Base-by-base conservation (phyloP, 2,329 filamentous ascomycete genomes). In the Graphilbum ipis-grandicollis region DNA sequence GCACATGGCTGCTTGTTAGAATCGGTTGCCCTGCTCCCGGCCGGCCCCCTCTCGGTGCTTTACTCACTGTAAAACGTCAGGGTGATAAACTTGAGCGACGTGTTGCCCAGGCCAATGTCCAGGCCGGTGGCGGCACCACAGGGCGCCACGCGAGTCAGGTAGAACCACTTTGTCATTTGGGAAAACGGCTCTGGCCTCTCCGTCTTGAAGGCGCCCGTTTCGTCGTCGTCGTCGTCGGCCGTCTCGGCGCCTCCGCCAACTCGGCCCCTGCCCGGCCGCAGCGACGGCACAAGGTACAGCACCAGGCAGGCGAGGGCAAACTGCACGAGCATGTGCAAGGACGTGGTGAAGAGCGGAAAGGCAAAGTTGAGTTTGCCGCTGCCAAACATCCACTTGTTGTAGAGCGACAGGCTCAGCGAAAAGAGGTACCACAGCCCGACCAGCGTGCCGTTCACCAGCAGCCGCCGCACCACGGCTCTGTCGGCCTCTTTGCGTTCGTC, bases 381-480 rank as follows among this genome's bases (percentile, higher is more conserved):
- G 50, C 82, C 81, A 59, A 98, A 96, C 88, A 98, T 96, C 90
- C 90, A 96, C 62, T 94, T 96, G 68, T 98, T 98, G 66, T 96
- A 98, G 48, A 94, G 68, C 43, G 85, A 93, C 53, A 93, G 93
- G 35, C 82, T 84, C 45, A 96, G 70, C 15, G 86, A 94, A 57
- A 96, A 96, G 29, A 85, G 60, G 44, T 74, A 90, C 88, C 90
- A 98, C 44, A 92, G 57, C 19, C 71, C 68, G 45, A 96, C 93
- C 45, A 98, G 61, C n/a, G 68, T 50, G n/a, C 66, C 69, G 55
- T 96, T 94, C 50, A 86, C 61, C 39, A 77, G 53, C 38, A 86
- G 60, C 39, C 66, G 75, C 52, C 63, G 76, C 34, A 83, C 43
- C 29, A 96, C 71, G 48, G 68, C 75, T 52, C 75, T 69, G 57